Evolutionary conservation across 129 eudicot species (phyloP), one percentile per base, ranked within the genome.

Genomic region (Arctium minus): DNA sequence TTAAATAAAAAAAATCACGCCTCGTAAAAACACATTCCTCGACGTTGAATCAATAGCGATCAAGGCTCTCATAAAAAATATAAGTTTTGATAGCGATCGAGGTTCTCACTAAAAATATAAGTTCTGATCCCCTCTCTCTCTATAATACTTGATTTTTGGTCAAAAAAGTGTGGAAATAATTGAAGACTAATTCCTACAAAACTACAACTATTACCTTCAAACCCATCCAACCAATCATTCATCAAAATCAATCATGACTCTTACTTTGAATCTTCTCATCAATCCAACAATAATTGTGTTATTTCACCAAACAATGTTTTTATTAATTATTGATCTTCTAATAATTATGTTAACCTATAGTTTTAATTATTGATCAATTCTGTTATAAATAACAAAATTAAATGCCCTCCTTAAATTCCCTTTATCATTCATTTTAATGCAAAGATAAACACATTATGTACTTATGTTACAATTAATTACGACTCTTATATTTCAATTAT

Each of bases 251-350:
- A 79, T 32, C 44, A 83, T 67, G 56, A 76, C 62, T 74, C 83
- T 60, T 84, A 84, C 83, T 42, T 44, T 73, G 74, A 79, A 62
- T 79, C 76, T 62, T 73, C 42, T 73, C 9, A 79, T 79, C 70
- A 60, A 72, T 40, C 82, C 48, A 73, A 67, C 64, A 79, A 79
- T 84, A 60, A 84, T 84, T 84, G 80, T 79, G 80, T 84, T 78
- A 72, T 38, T 42, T 62, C 70, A 79, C 64, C 83, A 48, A 72
- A 73, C 60, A 79, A 74, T n/a, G 76, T 53, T 83, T 70, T 18
- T n/a, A 67, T 60, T 60, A 31, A 60, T 40, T 37, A 31, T 81
- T 81, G 33, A 22, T 35, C 13, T 73, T 73, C 35, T 73, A 2
- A 73, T 40, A 40, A 39, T 38, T n/a, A 40, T 73, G 8, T 60